Evolutionary conservation across 2,329 filamentous ascomycete genomes (phyloP).

Genomic region (Proliferodiscus dingleyae): DNA sequence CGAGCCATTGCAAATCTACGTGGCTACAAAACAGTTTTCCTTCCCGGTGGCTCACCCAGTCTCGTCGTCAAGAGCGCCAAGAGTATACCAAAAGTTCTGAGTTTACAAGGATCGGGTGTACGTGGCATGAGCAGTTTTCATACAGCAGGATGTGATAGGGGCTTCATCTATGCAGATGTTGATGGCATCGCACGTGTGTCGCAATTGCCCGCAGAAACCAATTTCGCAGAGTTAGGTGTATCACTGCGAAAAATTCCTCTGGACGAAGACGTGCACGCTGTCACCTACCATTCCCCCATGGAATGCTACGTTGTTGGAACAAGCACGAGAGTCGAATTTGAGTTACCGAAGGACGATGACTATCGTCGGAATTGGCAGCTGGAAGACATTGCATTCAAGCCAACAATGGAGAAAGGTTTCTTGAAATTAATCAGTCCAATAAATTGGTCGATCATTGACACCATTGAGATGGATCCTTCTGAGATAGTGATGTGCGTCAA

Average conservation of each 20-base stretch:
- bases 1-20: conserved; percentile 54
- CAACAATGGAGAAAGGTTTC: conserved; percentile 64
- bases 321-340: conserved; percentile 63
- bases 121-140: conserved; percentile 72
- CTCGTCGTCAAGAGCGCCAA: conserved; percentile 81
- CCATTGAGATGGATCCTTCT: conserved; percentile 63
- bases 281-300: conserved; percentile 73
- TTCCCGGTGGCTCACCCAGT: conserved; percentile 72
- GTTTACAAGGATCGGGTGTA: conserved; percentile 63
- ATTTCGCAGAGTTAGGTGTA: conserved; percentile 71
- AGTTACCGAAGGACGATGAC: conserved; percentile 81
- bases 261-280: conserved; percentile 62
- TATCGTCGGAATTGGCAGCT: conserved; percentile 72
- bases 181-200: conserved; percentile 69
- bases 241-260: conserved; percentile 67
- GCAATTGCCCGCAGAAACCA: conserved; percentile 61
- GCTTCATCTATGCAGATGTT: conserved; percentile 77
- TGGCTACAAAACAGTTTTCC: conserved; percentile 76
- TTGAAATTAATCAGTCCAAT: conserved; percentile 75
- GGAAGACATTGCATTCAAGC: conserved; percentile 59
- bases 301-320: conserved; percentile 74
- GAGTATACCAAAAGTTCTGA: conserved; percentile 69
- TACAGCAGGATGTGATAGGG: conserved; percentile 69
- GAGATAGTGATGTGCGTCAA: conserved; percentile 80
- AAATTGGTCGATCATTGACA: conserved; percentile 76